Conservation (phyloP, 78 protist species). For the Dictyostelium brefeldianum region DNA sequence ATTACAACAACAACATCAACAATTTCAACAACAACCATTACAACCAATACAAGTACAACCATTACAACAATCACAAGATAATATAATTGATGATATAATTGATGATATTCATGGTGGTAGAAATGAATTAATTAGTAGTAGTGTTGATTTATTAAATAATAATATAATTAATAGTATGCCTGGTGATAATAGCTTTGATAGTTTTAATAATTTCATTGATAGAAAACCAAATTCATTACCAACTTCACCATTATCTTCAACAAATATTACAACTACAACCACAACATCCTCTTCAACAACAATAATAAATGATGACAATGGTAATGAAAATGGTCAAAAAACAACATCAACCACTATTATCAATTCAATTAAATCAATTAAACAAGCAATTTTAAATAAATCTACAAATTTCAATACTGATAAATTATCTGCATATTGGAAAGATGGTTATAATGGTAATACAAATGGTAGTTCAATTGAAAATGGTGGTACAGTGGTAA, state of each 20-base stretch:
- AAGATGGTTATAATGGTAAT: background rate
- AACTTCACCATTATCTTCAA: background rate
- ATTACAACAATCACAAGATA: background rate
- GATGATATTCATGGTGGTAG: background rate
- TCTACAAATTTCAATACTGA: slow-evolving; percentile 45
- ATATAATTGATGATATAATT: too few relatives aligned
- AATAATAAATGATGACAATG: background rate
- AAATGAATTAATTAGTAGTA: background rate
- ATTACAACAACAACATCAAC: background rate
- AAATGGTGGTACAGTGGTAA: background rate
- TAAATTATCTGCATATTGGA: slow-evolving; percentile 39
- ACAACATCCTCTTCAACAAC: background rate
- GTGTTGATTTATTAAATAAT: background rate
- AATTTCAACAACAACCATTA: background rate
- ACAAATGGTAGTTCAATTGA: background rate
- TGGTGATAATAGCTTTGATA: slow-evolving; percentile 16
- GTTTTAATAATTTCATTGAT: background rate
- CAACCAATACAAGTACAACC: background rate
- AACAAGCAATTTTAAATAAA: slow-evolving; percentile 9
- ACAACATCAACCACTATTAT: background rate
- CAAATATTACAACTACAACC: background rate
- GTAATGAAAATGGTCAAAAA: background rate
- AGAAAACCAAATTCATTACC: background rate
- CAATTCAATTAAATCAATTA: slow-evolving; percentile 1
- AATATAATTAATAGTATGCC: background rate